Base-by-base conservation (phyloP, 106 monocot genomes). In the Posidonia australis region DNA sequence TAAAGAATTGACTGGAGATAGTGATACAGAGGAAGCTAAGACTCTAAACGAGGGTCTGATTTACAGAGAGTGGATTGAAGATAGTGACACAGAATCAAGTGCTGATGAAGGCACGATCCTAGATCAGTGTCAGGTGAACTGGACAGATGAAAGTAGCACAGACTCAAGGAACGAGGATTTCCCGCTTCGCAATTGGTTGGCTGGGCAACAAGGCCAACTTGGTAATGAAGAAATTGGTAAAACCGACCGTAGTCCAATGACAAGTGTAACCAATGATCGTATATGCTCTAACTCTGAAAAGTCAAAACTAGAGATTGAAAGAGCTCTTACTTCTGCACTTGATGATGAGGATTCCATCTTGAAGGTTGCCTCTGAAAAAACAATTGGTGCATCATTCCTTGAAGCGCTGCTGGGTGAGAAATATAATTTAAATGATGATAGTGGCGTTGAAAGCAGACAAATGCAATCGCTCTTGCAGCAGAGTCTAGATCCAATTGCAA, bases 331-430 rank as follows among this genome's bases (percentile, higher is more conserved):
- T 21, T 68, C 44, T 19, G 42, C 36, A 13, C 3, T 23, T 16
- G 63, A 55, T 63, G 19, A 44, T 29, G 60, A 74, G 22, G 24
- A 58, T 80, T 55, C 36, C 6, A 30, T 71, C 47, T 60, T 64
- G 17, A 56, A 66, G 10, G 79, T 79, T 51, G 10, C 17, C 22
- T 25, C 53, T 12, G 58, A 17, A 18, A 53, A 54, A 30, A 60
- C 43, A 49, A 57, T 21, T 51, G 56, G 51, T 58, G 63, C 13
- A 23, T 49, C 72, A 13, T 62, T 76, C 24, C 63, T 86, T 48
- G 76, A 73, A 70, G 30, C 64, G 21, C 42, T 79, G 45, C 70
- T 82, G 24, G 70, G 67, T 44, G 67, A 66, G 67, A 44, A 28
- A 57, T 44, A 49, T 20, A 63, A 46, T 42, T 27, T 58, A 58